These are phyloP conservation scores for Didymosphaeria variabile DNA, from an alignment of 2,329 filamentous ascomycete genomes.

Conservation along the genomic window DNA sequence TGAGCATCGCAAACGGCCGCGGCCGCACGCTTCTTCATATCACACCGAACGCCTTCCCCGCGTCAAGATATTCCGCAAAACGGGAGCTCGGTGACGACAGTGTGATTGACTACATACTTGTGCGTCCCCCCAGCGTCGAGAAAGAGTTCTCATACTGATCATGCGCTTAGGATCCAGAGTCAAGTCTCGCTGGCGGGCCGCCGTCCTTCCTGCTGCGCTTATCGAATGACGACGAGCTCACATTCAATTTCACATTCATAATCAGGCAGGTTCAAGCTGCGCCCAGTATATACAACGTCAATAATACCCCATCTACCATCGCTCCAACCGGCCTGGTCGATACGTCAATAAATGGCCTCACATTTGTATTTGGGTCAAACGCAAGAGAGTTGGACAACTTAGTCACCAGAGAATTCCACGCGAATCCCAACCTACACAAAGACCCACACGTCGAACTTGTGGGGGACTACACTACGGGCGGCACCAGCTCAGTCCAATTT, in stretches of 20 bases:
- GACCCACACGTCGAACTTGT: slow-evolving; percentile 95
- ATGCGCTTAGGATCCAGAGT: slow-evolving; percentile 76
- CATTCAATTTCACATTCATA: slow-evolving; percentile 92
- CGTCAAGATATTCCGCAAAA: slow-evolving; percentile 76
- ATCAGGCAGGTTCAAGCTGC: slow-evolving; percentile 65
- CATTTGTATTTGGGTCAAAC: slow-evolving; percentile 89
- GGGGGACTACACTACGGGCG: slow-evolving; percentile 87
- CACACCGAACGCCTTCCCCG: slow-evolving; percentile 86
- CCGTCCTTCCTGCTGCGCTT: slow-evolving; percentile 88
- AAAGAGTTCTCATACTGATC: slow-evolving; percentile 21
- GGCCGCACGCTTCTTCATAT: slow-evolving; percentile 80
- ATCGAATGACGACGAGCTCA: slow-evolving; percentile 88
- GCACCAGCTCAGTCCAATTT: slow-evolving; percentile 85
- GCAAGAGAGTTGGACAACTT: slow-evolving; percentile 89
- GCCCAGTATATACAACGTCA: slow-evolving; percentile 49
- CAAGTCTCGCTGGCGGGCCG: slow-evolving; percentile 45
- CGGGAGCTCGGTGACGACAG: slow-evolving; percentile 76
- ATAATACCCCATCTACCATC: slow-evolving; percentile 59
- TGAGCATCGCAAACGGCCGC: slow-evolving; percentile 81
- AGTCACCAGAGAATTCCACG: slow-evolving; percentile 93
- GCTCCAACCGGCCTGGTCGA: slow-evolving; percentile 59
- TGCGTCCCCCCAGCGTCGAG: slow-evolving; percentile 50
- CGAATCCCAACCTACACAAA: slow-evolving; percentile 96
- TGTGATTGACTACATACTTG: slow-evolving; percentile 91
- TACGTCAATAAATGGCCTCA: slow-evolving; percentile 85